Percentiles rank a stretch among this genome's conserved stretches.
Evolutionary conservation across 768 basidiomycete species (phyloP).

Genomic region (Kwoniella dendrophila): DNA sequence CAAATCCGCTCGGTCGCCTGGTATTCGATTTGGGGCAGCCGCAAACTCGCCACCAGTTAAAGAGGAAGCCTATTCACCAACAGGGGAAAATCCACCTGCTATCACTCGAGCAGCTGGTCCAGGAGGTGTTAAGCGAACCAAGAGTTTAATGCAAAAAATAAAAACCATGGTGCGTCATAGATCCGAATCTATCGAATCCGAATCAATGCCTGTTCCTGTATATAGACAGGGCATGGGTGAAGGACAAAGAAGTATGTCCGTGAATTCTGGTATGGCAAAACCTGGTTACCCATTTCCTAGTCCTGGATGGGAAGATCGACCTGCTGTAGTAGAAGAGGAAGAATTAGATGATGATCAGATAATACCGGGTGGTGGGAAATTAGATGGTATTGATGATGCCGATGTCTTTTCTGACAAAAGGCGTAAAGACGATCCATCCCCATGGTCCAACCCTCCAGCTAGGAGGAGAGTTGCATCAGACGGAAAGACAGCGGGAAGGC

Average conservation of each 20-base stretch:
- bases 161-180: slow-evolving; percentile 55
- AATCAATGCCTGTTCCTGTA: background rate
- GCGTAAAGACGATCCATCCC: background rate
- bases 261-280: slow-evolving; percentile 5
- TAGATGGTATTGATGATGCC: slow-evolving; percentile 18
- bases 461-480: slow-evolving; percentile 26
- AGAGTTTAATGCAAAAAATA: slow-evolving; percentile 56
- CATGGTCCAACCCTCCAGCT: background rate
- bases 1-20: slow-evolving; percentile 41
- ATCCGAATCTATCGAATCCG: slow-evolving; percentile 39
- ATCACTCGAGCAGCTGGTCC: slow-evolving; percentile 15
- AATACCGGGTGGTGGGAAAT: slow-evolving; percentile 27
- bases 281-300: slow-evolving; percentile 8
- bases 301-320: slow-evolving; percentile 30
- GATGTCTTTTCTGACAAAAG: slow-evolving; percentile 22
- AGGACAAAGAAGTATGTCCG: slow-evolving; percentile 22
- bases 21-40: slow-evolving; percentile 37
- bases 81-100: slow-evolving; percentile 19
- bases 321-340: slow-evolving; percentile 32
- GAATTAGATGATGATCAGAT: slow-evolving; percentile 27
- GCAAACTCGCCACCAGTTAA: slow-evolving; percentile 31
- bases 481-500: slow-evolving; percentile 16
- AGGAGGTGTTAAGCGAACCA: slow-evolving; percentile 52
- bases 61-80: slow-evolving; percentile 33
- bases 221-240: background rate